These are phyloP conservation scores for Vanilla planifolia DNA, from an alignment of 106 monocot genomes.

Conservation along the genomic window DNA sequence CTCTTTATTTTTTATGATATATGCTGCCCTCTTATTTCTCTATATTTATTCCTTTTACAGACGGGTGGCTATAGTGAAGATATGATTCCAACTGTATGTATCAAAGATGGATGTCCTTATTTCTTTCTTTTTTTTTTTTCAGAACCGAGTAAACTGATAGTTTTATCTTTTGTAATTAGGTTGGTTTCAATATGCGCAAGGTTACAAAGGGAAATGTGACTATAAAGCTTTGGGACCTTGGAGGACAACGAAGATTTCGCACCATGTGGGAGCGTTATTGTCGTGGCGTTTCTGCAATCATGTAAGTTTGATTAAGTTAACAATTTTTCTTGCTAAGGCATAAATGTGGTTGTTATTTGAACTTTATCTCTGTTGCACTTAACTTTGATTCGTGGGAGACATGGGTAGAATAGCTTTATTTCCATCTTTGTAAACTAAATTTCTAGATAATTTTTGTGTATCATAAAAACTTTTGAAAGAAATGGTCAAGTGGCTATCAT, in stretches of 20 bases:
- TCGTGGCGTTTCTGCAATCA: constrained; percentile 94
- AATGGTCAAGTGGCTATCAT: too few species aligned
- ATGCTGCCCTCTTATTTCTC: constrained; percentile 1
- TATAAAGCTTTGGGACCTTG: constrained; percentile 96
- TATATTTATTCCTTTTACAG: constrained; percentile 31
- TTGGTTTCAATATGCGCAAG: constrained; percentile 97
- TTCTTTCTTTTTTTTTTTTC: constrained; percentile 7
- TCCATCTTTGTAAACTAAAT: too few species aligned
- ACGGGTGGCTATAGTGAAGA: constrained; percentile 95
- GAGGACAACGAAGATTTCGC: constrained; percentile 86
- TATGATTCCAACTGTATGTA: constrained; percentile 96
- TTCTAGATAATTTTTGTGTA: too few species aligned
- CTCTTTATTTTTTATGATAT: constrained; percentile 1
- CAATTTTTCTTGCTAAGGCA: constrained; percentile 2
- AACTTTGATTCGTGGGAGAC: too few species aligned
- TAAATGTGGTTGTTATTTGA: too few species aligned
- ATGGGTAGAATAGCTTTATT: too few species aligned
- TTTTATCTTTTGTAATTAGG: constrained; percentile 33
- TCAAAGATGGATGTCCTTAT: neutral
- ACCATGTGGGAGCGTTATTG: constrained; percentile 99
- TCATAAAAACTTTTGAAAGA: too few species aligned
- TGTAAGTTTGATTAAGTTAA: constrained; percentile 36
- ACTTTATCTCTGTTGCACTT: too few species aligned
- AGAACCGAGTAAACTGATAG: neutral
- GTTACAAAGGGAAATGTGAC: constrained; percentile 98